Conservation (phyloP, 768 basidiomycete species). For the Termitomyces sp. region DNA sequence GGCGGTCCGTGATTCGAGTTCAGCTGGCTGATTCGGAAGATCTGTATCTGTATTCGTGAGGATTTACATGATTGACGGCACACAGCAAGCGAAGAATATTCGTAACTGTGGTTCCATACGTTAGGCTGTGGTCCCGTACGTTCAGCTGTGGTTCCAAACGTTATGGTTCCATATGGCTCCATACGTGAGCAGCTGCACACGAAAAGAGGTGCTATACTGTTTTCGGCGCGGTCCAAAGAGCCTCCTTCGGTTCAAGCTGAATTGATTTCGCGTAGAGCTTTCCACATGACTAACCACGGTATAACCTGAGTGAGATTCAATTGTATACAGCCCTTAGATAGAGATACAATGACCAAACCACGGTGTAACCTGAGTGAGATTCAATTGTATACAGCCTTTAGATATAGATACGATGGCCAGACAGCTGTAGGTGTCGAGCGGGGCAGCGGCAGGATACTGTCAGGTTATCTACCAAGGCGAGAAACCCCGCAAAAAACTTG, state of each 20-base stretch:
- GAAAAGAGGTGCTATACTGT: background rate
- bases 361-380: too few species aligned
- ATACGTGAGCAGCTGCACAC: background rate
- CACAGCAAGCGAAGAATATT: background rate
- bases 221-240: background rate
- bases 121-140: too few species aligned
- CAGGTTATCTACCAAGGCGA: background rate
- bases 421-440: background rate
- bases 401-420: background rate
- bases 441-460: background rate
- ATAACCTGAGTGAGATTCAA: background rate
- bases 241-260: background rate
- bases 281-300: background rate
- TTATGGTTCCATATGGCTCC: background rate
- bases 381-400: too few species aligned
- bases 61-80: background rate
- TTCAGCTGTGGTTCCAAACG: background rate
- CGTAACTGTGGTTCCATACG: background rate
- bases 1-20: background rate
- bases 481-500: background rate
- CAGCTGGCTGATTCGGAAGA: background rate
- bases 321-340: background rate
- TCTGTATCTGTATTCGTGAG: background rate
- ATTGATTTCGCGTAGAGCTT: background rate
- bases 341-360: background rate